Percentiles rank a stretch among this genome's conserved stretches.
phyloP scores from a whole-genome alignment of 2,329 filamentous ascomycete genomes.

The Apiospora phragmitis region DNA sequence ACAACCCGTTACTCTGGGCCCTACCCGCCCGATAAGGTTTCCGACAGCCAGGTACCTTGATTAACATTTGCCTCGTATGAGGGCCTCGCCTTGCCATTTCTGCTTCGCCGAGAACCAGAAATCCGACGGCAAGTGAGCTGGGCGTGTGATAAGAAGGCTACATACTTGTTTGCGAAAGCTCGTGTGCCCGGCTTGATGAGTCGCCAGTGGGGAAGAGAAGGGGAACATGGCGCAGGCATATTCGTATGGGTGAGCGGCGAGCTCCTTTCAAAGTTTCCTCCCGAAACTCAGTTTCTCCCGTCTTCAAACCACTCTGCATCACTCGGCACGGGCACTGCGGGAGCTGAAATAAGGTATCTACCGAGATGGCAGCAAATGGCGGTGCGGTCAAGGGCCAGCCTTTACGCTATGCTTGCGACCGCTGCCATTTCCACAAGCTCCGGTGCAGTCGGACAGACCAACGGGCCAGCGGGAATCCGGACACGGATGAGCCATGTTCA shows the following conservation, averaged over 20 bases:
- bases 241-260: neutral
- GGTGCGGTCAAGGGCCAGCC: neutral
- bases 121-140: neutral
- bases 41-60: neutral
- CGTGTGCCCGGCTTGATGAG: neutral
- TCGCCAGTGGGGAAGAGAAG: neutral
- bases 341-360: neutral
- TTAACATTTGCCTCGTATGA: neutral
- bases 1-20: neutral
- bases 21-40: neutral
- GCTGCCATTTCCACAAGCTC: conserved; percentile 6
- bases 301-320: neutral
- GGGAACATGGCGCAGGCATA: neutral
- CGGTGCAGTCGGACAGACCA: neutral
- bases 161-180: neutral
- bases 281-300: neutral
- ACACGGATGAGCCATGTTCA: neutral
- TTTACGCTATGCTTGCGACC: conserved; percentile 1
- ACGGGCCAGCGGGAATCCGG: neutral
- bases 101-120: neutral
- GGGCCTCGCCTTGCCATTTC: neutral
- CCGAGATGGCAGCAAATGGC: neutral
- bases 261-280: neutral
- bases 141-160: neutral
- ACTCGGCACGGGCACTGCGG: neutral